Percentiles rank a stretch among this genome's conserved stretches.
Conservation (phyloP, 257 asterid genomes). For the Datura wrightii region DNA sequence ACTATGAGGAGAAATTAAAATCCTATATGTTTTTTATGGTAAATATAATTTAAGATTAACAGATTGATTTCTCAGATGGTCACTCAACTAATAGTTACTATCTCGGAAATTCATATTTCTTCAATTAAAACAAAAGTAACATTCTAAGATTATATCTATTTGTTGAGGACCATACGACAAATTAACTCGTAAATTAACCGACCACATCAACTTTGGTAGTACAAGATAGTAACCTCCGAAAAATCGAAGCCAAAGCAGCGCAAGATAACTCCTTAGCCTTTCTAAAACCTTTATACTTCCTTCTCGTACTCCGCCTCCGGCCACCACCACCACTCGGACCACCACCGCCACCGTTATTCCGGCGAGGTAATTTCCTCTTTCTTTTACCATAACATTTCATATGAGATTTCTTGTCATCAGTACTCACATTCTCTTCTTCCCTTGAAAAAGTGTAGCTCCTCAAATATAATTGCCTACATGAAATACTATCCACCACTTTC, state of each 20-base stretch:
- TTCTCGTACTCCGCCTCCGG: constrained; percentile 32
- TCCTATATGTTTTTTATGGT: not conserved
- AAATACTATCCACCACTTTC: constrained; percentile 75
- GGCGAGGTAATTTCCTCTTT: constrained; percentile 22
- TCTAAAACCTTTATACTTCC: constrained; percentile 43
- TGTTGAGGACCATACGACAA: not conserved
- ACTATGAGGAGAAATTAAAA: not conserved
- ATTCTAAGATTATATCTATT: not conserved
- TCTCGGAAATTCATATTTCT: not conserved
- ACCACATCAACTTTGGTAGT: constrained; percentile 78
- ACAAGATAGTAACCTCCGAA: constrained; percentile 78
- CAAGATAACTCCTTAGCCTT: constrained; percentile 52
- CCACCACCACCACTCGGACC: constrained; percentile 21
- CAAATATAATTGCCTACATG: constrained; percentile 81
- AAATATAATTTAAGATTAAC: constrained; percentile 37
- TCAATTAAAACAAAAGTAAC: accelerated
- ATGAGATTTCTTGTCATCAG: constrained; percentile 35
- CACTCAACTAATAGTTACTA: not conserved
- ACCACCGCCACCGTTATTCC: constrained; percentile 23
- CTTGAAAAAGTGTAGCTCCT: constrained; percentile 89
- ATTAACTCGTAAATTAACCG: constrained; percentile 36
- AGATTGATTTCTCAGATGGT: not conserved
- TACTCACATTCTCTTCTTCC: constrained; percentile 51
- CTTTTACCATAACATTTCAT: constrained; percentile 49
- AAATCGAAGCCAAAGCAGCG: constrained; percentile 58